Base-by-base conservation (phyloP, 257 asterid species). In the Plantago ovata region DNA sequence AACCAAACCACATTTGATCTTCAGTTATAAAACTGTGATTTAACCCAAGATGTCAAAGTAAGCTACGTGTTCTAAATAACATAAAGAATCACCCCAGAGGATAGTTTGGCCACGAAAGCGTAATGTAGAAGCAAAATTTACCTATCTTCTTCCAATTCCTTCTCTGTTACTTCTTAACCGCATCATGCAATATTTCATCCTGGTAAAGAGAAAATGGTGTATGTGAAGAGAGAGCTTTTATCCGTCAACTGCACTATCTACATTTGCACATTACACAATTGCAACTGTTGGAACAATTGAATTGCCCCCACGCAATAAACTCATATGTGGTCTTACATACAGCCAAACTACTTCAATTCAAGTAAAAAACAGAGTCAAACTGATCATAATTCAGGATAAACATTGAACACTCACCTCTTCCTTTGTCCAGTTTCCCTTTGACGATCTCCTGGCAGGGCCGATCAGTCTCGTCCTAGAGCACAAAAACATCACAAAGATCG, bases 101-200 rank as follows among this genome's bases (percentile, higher is more conserved):
- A n/a, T 28, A 28, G 36, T 28, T 28, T 28, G 32, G 36, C 36
- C 36, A 28, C 36, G 36, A 28, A 28, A 28, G 4, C 4, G 36
- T 28, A n/a, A 58, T n/a, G 13, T 43, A 36, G 18, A 52, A 18
- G 39, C 19, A 48, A 58, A 43, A 69, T 65, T 74, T 75, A 68
- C 90, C 86, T 53, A 77, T 64, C 53, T 59, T 68, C 63, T 74
- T 82, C 90, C 89, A 79, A 61, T 65, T 13, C 60, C 75, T 79
- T 7, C 75, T 75, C 15, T 68, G 57, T 6, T 61, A 51, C 47
- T 18, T 58, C 57, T 69, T 28, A 52, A 82, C 83, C 5, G 76
- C 80, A 6, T 64, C 70, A 40, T 46, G 44, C 69, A 81, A 66
- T 33, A 57, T 14, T 32, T 36, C 66, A 66, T 81, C 88, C 88